Evolutionary conservation across 805 yeast species (phyloP), one percentile per base, ranked within the genome.

Genomic region (Priceomyces carsonii): DNA sequence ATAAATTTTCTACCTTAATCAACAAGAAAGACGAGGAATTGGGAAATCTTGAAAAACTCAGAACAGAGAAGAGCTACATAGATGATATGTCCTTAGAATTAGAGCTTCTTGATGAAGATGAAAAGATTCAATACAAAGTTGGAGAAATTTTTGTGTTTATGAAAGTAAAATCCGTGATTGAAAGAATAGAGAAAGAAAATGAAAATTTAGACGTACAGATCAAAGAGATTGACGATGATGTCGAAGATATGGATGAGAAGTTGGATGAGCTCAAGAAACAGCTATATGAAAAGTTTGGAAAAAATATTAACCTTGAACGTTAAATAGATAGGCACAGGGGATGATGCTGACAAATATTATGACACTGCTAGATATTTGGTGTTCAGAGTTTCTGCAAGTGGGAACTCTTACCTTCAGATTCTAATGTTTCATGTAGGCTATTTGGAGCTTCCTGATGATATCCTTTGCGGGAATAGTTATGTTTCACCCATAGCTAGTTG

Each of bases 241-340:
- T 85, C 21, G 77, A 69, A 2, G 68, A 55, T 1, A 64, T 82
- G 22, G 81, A 80, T 40, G 72, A 69, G 3, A 64, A 75, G 39
- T 67, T 91, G 59, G 58, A 60, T 7, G 73, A 59, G 18, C 72
- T 91, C 50, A 91, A 91, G 63, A 73, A 76, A 21, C 71, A 69
- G n/a, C 67, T 91, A 37, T 93, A 91, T 53, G 87, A 86, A 12
- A 88, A 85, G 58, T 93, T 91, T 55, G 99, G 98, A 17, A 77
- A 77, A 48, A 80, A 87, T 39, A 93, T 91, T 55, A 90, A 90
- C 56, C 66, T 91, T 31, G 99, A 91, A 56, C 67, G 80, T 36
- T 75, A 51, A 37, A 8, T 7, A n/a, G n/a, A n/a, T n/a, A n/a
- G n/a, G n/a, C n/a, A n/a, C n/a, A n/a, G n/a, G n/a, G n/a, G n/a